Conservation (phyloP, 2,329 filamentous ascomycete species). For the Berkeleyomyces basicola region DNA sequence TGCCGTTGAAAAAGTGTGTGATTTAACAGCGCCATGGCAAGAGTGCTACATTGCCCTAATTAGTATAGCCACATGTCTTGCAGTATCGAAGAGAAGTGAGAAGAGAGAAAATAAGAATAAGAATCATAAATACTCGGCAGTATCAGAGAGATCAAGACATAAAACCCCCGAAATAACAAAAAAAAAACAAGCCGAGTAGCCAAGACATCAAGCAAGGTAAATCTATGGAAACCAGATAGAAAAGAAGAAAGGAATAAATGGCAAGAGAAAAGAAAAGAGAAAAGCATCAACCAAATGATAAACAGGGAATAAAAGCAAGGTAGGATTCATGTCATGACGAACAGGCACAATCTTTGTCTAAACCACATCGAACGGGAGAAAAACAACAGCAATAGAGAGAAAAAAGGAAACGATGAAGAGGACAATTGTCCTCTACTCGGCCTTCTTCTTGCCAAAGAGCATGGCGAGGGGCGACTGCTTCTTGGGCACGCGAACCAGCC, state of each 20-base stretch:
- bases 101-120: constrained; percentile 3
- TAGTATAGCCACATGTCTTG: not conserved
- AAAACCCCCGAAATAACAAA: not conserved
- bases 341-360: not conserved
- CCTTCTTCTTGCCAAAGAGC: constrained; percentile 21
- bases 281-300: constrained; percentile 10
- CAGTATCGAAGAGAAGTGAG: not conserved
- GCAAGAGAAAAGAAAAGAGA: not conserved
- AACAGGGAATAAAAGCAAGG: not conserved
- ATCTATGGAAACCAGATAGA: constrained; percentile 1
- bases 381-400: not conserved
- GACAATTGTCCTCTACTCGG: constrained; percentile 15
- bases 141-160: not conserved
- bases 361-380: not conserved
- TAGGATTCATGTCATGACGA: not conserved
- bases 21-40: constrained; percentile 1
- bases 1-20: not conserved
- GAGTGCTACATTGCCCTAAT: not conserved
- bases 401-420: not conserved
- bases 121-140: not conserved
- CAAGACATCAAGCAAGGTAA: not conserved
- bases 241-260: constrained; percentile 2
- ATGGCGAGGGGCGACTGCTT: constrained; percentile 16
- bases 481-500: constrained; percentile 33
- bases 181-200: constrained; percentile 1